A percentile compares a stretch with the other conserved stretches of the same genome.
Conservation (phyloP, 768 basidiomycete genomes). For the Rhodotorula sphaerocarpa region DNA sequence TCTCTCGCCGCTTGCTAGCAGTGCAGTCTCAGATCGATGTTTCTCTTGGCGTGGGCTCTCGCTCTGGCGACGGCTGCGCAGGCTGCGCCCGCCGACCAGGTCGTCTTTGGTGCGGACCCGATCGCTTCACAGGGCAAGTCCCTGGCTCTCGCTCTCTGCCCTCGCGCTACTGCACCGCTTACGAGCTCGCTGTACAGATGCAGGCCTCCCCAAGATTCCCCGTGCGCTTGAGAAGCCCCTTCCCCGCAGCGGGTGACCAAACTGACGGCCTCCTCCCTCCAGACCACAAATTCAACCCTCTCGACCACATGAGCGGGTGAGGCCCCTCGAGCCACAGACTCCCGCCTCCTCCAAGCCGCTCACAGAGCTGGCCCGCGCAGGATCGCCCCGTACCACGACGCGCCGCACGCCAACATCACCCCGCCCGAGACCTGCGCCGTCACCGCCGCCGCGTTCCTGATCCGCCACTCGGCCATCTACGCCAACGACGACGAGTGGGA, state of each 20-base stretch:
- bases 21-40: not conserved
- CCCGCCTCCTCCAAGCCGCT: not conserved
- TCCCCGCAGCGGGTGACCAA: too few species aligned
- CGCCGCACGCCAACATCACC: conserved; percentile 24
- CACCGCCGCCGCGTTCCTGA: conserved; percentile 42
- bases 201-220: conserved; percentile 18
- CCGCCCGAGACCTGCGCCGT: conserved; percentile 42
- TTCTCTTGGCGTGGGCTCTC: not conserved
- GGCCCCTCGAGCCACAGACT: too few species aligned
- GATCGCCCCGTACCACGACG: conserved; percentile 31
- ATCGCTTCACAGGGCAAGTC: not conserved
- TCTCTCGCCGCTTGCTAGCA: too few species aligned
- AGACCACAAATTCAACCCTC: conserved; percentile 14
- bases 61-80: not conserved
- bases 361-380: not conserved
- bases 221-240: too few species aligned
- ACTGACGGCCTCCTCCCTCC: not conserved
- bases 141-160: not conserved
- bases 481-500: conserved; percentile 47
- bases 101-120: not conserved
- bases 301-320: conserved; percentile 23
- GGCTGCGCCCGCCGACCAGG: not conserved
- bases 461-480: conserved; percentile 44
- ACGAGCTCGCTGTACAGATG: too few species aligned
- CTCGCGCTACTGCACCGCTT: too few species aligned